Conservation (phyloP, 2,329 filamentous ascomycete species). For the Beauveria sp. region DNA sequence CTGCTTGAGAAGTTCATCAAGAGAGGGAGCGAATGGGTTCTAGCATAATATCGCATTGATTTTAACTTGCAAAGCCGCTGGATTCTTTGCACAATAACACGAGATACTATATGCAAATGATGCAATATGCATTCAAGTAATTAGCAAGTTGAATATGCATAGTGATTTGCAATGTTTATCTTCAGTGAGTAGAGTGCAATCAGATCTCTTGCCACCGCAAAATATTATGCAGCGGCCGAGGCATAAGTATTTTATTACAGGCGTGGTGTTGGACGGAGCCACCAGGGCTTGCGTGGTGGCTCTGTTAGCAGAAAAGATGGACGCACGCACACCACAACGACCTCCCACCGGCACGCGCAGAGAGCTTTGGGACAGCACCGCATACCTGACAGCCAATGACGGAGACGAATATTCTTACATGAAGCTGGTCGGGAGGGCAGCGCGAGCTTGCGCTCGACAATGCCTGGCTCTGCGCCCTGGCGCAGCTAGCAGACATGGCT, state of each 20-base stretch:
- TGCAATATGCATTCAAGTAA: too few species aligned
- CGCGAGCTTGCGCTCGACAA: conserved; percentile 30
- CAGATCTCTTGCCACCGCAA: too few species aligned
- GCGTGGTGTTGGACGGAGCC: too few species aligned
- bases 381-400: background rate
- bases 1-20: conserved; percentile 97
- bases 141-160: too few species aligned
- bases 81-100: too few species aligned
- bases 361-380: background rate
- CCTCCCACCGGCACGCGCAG: background rate
- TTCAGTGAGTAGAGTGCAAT: too few species aligned
- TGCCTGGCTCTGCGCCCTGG: conserved; percentile 18
- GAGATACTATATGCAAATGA: too few species aligned
- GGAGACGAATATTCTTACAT: conserved; percentile 19
- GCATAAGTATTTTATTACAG: too few species aligned
- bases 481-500: background rate
- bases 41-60: conserved; percentile 21
- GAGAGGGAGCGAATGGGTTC: conserved; percentile 89
- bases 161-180: too few species aligned
- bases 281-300: background rate
- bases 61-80: too few species aligned
- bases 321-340: background rate
- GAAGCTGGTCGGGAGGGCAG: conserved; percentile 29
- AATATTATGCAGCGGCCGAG: too few species aligned
- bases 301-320: background rate